A percentile compares a stretch with the other conserved stretches of the same genome.
These are phyloP conservation scores for Chloromonas sp. DNA, from an alignment of 163 green algal genomes.

Conservation along the genomic window DNA sequence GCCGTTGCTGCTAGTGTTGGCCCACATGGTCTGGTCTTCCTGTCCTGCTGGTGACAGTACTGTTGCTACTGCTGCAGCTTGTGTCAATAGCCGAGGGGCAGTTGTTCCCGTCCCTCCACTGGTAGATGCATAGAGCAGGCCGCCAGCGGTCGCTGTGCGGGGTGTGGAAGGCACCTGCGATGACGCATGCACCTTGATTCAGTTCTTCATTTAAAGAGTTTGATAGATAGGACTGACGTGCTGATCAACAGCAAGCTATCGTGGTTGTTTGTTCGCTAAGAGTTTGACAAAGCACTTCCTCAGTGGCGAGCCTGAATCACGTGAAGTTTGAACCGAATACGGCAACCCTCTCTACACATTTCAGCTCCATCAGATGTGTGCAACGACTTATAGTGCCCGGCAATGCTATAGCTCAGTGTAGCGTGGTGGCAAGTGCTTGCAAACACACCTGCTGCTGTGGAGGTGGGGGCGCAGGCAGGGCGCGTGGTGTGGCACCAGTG, in stretches of 20 bases:
- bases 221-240: too few relatives aligned
- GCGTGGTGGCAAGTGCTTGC: not conserved
- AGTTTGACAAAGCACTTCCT: too few relatives aligned
- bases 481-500: not conserved
- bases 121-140: not conserved
- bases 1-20: not conserved
- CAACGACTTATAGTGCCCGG: not conserved
- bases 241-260: too few relatives aligned
- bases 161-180: not conserved
- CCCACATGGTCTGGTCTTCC: not conserved
- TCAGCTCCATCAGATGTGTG: too few relatives aligned
- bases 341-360: too few relatives aligned
- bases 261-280: too few relatives aligned
- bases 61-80: not conserved
- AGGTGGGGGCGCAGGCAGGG: not conserved
- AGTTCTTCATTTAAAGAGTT: too few relatives aligned
- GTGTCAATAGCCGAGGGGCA: not conserved
- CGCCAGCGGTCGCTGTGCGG: not conserved
- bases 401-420: not conserved
- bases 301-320: too few relatives aligned
- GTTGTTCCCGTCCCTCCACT: constrained; percentile 1
- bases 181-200: too few relatives aligned
- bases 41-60: not conserved
- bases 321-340: too few relatives aligned
- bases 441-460: not conserved